Conservation (phyloP, 805 yeast species). For the Myxozyma geophila region DNA sequence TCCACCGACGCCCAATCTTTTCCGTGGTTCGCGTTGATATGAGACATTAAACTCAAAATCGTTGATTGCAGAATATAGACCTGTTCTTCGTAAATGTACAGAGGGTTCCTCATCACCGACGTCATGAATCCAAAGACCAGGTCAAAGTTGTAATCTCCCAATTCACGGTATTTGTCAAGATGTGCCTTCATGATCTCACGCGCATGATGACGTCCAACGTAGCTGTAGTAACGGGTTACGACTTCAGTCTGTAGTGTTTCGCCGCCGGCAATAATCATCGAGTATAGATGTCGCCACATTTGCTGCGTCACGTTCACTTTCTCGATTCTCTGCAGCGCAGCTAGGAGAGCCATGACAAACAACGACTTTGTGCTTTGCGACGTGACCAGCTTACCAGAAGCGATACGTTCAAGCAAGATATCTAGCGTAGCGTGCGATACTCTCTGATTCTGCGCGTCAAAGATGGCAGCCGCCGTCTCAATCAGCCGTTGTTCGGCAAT, state of each 20-base stretch:
- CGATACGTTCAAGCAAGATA: constrained; percentile 7
- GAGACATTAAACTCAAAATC: constrained; percentile 9
- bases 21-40: not conserved
- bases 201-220: constrained; percentile 4
- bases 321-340: constrained; percentile 4
- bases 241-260: not conserved
- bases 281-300: constrained; percentile 8
- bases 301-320: constrained; percentile 1
- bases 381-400: not conserved
- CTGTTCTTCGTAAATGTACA: not conserved
- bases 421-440: constrained; percentile 5
- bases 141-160: constrained; percentile 3
- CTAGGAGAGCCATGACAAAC: constrained; percentile 1
- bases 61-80: not conserved
- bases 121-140: constrained; percentile 1
- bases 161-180: constrained; percentile 14
- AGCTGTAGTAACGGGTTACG: not conserved
- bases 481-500: constrained; percentile 6
- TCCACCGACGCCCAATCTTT: not conserved
- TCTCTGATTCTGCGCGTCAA: constrained; percentile 6
- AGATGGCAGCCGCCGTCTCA: not conserved
- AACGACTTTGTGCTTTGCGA: not conserved
- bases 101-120: not conserved
- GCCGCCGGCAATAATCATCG: not conserved
- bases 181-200: constrained; percentile 8